Evolutionary conservation across 495 filamentous ascomycete genomes (phyloP).

Genomic region (Lasiosphaeris hirsuta): DNA sequence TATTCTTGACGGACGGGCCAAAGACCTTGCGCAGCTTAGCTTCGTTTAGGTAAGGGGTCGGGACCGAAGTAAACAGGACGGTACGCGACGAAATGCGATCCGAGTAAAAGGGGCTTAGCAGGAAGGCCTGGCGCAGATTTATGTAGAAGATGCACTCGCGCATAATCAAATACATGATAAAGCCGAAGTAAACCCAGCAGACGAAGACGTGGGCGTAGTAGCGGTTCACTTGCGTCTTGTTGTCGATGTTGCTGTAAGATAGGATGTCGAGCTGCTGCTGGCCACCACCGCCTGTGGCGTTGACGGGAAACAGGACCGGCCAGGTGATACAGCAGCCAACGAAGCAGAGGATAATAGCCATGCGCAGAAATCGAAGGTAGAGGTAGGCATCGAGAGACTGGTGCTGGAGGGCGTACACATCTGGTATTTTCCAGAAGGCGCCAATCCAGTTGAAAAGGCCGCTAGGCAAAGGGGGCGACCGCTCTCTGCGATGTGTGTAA

Average conservation of each 20-base stretch:
- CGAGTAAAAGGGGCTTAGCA: slow-evolving; percentile 81
- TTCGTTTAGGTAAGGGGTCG: slow-evolving; percentile 67
- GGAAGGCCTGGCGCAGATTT: slow-evolving; percentile 92
- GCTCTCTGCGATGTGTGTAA: slow-evolving; percentile 49
- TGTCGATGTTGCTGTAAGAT: slow-evolving; percentile 68
- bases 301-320: slow-evolving; percentile 82
- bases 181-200: slow-evolving; percentile 75
- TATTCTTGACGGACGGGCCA: slow-evolving; percentile 69
- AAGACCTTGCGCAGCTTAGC: slow-evolving; percentile 75
- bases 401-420: slow-evolving; percentile 81
- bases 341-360: slow-evolving; percentile 67
- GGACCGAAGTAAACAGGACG: slow-evolving; percentile 87
- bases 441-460: slow-evolving; percentile 74
- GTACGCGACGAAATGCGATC: slow-evolving; percentile 90
- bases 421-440: slow-evolving; percentile 73
- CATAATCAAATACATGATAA: slow-evolving; percentile 85
- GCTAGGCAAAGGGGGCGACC: slow-evolving; percentile 62
- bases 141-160: slow-evolving; percentile 92
- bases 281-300: slow-evolving; percentile 69
- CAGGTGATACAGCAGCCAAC: slow-evolving; percentile 79
- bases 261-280: slow-evolving; percentile 73
- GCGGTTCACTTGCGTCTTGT: slow-evolving; percentile 47
- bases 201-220: slow-evolving; percentile 75
- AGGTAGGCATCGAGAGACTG: slow-evolving; percentile 88
- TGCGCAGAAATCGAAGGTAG: slow-evolving; percentile 79